Base-by-base conservation (phyloP, 106 monocot genomes). In the Chionographis japonica region DNA sequence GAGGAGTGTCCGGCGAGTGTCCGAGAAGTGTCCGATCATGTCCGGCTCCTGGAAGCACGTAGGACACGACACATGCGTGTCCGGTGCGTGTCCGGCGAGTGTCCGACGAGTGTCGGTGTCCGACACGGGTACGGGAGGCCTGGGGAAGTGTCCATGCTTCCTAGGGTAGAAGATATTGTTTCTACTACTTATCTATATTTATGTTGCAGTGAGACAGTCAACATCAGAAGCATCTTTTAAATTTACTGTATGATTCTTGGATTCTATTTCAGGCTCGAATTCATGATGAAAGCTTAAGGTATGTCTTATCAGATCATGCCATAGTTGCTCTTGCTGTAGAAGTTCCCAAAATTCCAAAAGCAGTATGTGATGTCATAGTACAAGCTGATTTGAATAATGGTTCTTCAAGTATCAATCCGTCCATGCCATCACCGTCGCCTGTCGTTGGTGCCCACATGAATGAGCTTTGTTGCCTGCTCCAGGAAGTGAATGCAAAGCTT, bases 241-340 rank as follows among this genome's bases (percentile, higher is more conserved):
- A 46, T 46, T 46, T 2, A 46, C 46, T 46, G 46, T 61, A 8
- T 74, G 52, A 51, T 73, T 39, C 51, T 54, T 67, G 17, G 51
- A 42, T 20, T 35, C 46, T 65, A 35, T 75, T 64, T 63, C 81
- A 95, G 95, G 95, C 92, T 62, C 79, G 95, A 55, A 81, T 89
- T 63, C 92, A 97, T 83, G 95, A 97, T 79, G 95, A 97, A 67
- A 92, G 95, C 76, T 76, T 89, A 40, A 76, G 84, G 8, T 97
- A 87, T 81, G 72, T 89, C 6, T 78, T 97, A 43, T 89, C 95
- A 60, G 92, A 92, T 67, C 77, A 97, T 72, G 84, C 89, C 67
- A 85, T 97, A 60, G 74, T 78, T 56, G 60, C 80, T 69, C 75
- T 97, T 65, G 78, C 81, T 38, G 36, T 68, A 61, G 76, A 76